These are phyloP conservation scores for Atalantia buxifolia DNA, from an alignment of 345 rosid species.

Conservation along the genomic window DNA sequence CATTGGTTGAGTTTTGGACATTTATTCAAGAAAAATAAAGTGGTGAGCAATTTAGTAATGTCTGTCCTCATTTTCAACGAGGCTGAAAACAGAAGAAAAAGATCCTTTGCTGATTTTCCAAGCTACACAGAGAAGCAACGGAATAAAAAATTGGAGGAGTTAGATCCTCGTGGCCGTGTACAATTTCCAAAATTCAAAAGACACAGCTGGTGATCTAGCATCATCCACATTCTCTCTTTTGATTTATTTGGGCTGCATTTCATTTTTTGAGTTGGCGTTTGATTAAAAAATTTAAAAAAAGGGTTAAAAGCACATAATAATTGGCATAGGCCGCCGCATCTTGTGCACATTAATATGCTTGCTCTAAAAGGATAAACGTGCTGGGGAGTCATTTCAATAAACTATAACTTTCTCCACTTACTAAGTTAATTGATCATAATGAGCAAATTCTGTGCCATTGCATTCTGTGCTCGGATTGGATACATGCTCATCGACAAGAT, in stretches of 20 bases:
- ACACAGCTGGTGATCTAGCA: background rate
- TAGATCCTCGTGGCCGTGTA: background rate
- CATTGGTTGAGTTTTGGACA: too few relatives aligned
- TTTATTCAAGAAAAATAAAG: too few relatives aligned
- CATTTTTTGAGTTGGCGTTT: background rate
- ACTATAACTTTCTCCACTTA: background rate
- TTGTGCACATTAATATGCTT: background rate
- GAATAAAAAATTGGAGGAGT: background rate
- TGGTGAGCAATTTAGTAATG: too few relatives aligned
- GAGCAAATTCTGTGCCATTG: background rate
- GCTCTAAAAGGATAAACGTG: background rate
- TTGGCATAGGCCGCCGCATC: background rate
- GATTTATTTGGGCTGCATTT: background rate
- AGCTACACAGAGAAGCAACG: background rate
- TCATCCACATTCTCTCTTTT: background rate
- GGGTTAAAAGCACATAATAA: background rate
- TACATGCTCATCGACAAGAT: background rate
- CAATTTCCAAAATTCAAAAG: background rate
- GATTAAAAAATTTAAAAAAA: background rate
- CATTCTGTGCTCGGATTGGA: background rate
- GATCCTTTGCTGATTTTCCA: background rate
- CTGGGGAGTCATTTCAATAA: background rate
- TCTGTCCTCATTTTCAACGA: background rate
- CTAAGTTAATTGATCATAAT: background rate
- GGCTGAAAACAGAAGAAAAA: background rate